These are phyloP conservation scores for Sedum album DNA, from an alignment of 164 flowering plant species.

Conservation along the genomic window DNA sequence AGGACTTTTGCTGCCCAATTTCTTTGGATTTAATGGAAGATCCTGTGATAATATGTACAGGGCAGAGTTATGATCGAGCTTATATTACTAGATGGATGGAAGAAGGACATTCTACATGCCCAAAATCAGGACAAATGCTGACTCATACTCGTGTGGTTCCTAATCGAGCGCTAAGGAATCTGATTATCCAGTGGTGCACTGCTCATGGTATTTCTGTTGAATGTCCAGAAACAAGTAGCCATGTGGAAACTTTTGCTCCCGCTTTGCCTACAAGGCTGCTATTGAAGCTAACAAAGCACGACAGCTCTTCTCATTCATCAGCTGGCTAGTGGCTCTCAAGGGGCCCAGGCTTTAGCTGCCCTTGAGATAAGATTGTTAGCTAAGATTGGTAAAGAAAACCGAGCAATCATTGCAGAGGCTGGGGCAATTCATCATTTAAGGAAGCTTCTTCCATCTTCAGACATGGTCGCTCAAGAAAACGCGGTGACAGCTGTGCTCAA, in stretches of 20 bases:
- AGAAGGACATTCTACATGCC: slow-evolving; percentile 78
- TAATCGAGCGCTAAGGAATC: slow-evolving; percentile 54
- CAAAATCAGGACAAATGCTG: slow-evolving; percentile 75
- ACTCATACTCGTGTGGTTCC: slow-evolving; percentile 48
- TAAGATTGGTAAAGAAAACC: slow-evolving; percentile 76
- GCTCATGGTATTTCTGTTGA: slow-evolving; percentile 54
- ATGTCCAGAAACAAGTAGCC: slow-evolving; percentile 28
- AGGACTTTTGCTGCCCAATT: slow-evolving; percentile 80
- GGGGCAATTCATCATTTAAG: slow-evolving; percentile 89
- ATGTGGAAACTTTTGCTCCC: slow-evolving; percentile 31
- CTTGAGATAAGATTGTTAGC: slow-evolving; percentile 74
- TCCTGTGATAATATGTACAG: slow-evolving; percentile 77
- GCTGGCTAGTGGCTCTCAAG: slow-evolving; percentile 45
- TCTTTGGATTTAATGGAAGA: slow-evolving; percentile 74
- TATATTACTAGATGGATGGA: slow-evolving; percentile 68
- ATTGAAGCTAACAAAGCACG: slow-evolving; percentile 78
- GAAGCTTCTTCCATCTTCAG: slow-evolving; percentile 42
- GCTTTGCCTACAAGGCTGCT: slow-evolving; percentile 57
- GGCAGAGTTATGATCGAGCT: slow-evolving; percentile 82
- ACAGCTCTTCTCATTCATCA: slow-evolving; percentile 54
- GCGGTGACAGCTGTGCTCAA: slow-evolving; percentile 92
- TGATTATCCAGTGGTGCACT: slow-evolving; percentile 73
- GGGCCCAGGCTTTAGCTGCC: slow-evolving; percentile 64
- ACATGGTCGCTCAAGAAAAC: slow-evolving; percentile 77
- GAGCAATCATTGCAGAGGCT: slow-evolving; percentile 89